Evolutionary conservation across 148 eudicot species (phyloP), one percentile per base, ranked within the genome.

Genomic region (Nepenthes mirabilis): DNA sequence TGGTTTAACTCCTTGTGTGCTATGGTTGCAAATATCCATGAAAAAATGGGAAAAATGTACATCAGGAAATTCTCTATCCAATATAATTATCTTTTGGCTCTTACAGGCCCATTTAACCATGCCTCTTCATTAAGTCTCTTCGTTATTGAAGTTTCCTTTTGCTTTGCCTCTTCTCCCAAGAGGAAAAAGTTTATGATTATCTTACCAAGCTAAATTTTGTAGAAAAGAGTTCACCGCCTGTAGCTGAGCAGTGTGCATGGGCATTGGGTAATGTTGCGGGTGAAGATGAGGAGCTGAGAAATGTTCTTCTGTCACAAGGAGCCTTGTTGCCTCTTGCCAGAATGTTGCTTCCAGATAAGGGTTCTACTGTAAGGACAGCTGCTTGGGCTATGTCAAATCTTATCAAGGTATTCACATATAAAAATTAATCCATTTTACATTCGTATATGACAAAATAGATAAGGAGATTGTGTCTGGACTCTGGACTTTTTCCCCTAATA

Each of bases 171-270:
- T 3, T 59, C 51, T 59, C n/a, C 14, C 9, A 34, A 13, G 12
- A 5, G 14, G 52, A 2, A 49, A 49, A 5, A 49, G 13, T 12
- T 47, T n/a, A 43, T 23, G 37, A 37, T 48, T 40, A 32, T 48
- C 5, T 58, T 37, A 14, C 5, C 36, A 1, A 14, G 37, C 32
- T 43, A 9, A 13, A 34, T 34, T 34, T 56, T 56, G 72, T 56
- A 93, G 99, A 93, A 64, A 89, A 76, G 65, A 93, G 90, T 68
- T 84, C 95, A 34, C 55, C 68, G 70, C 87, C 82, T 67, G 95
- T 93, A 62, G 91, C 95, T 37, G 99, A 93, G 84, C 99, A 93
- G 69, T 93, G 99, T 75, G 95, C 96, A 61, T 93, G 99, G 99
- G 99, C 99, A 40, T 60, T 93, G 72, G 99, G 99, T 76, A 93